phyloP scores from a whole-genome alignment of 169 alveolate species.

The Fabrea salina region DNA sequence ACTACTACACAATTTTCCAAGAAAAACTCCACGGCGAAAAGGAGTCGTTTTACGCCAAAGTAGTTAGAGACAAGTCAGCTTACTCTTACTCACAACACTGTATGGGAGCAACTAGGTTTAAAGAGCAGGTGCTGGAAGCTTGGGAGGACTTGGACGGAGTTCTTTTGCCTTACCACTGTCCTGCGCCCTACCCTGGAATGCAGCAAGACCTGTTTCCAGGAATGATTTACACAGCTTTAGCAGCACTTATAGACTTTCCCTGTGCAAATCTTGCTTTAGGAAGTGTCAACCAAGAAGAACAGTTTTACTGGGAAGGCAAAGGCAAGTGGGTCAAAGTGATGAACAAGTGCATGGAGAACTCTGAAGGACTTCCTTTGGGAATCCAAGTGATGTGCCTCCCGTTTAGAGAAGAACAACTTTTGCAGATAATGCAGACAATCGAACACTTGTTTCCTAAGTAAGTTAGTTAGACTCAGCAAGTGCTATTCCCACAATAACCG shows the following conservation, averaged over 20 bases:
- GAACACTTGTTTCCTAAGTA: too few species aligned
- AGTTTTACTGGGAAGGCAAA: neutral
- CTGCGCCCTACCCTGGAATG: constrained; percentile 5
- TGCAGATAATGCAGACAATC: constrained; percentile 8
- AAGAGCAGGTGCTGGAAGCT: too few species aligned
- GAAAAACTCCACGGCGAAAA: too few species aligned
- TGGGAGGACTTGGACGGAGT: neutral
- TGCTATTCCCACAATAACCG: neutral
- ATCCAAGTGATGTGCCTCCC: neutral
- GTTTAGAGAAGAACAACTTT: neutral
- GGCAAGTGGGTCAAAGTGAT: neutral
- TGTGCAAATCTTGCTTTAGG: constrained; percentile 21
- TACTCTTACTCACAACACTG: too few species aligned
- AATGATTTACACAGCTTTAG: neutral
- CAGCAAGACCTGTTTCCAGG: neutral
- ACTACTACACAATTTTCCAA: too few species aligned
- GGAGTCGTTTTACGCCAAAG: too few species aligned
- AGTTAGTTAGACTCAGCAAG: neutral
- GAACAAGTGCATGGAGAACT: neutral
- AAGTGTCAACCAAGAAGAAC: neutral
- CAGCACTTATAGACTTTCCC: neutral
- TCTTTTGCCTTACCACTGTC: constrained; percentile 1
- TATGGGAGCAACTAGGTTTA: too few species aligned
- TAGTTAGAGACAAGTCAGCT: too few species aligned
- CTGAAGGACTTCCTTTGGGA: constrained; percentile 14